Conservation (phyloP, 1,139 yeast species). For the Debaryomycetaceae sp. region DNA sequence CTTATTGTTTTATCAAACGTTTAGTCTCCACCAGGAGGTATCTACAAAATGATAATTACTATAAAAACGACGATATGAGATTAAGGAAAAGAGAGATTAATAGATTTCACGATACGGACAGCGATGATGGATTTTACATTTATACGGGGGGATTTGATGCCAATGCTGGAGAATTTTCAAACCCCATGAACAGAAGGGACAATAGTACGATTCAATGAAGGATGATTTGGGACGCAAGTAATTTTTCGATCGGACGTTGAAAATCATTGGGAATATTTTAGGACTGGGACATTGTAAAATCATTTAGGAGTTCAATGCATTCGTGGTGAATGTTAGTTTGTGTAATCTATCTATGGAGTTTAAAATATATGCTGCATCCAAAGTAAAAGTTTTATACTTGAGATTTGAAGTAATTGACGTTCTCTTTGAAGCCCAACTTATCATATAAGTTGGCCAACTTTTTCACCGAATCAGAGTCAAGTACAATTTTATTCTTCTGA, state of each 20-base stretch:
- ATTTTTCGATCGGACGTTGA: no score
- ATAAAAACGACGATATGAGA: conserved; percentile 39
- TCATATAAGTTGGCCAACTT: background rate
- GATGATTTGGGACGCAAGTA: no score
- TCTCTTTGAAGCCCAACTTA: background rate
- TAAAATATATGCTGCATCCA: no score
- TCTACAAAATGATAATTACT: conserved; percentile 28
- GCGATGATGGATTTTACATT: conserved; percentile 47
- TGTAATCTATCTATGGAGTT: no score
- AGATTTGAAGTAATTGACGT: background rate
- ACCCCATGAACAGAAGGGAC: background rate
- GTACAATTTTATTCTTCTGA: conserved; percentile 6
- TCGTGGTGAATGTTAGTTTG: no score
- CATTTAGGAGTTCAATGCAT: no score
- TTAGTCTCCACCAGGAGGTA: conserved; percentile 36
- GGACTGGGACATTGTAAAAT: no score
- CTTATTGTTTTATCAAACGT: conserved; percentile 41
- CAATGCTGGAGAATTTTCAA: background rate
- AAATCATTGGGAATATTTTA: no score
- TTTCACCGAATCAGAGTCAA: background rate
- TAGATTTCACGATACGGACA: conserved; percentile 28
- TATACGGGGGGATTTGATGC: conserved; percentile 43
- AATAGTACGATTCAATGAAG: no score
- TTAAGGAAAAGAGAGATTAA: conserved; percentile 18
- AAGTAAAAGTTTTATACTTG: no score